Evolutionary conservation across 768 basidiomycete species (phyloP).

Genomic region (Melanogaster broomeanus): DNA sequence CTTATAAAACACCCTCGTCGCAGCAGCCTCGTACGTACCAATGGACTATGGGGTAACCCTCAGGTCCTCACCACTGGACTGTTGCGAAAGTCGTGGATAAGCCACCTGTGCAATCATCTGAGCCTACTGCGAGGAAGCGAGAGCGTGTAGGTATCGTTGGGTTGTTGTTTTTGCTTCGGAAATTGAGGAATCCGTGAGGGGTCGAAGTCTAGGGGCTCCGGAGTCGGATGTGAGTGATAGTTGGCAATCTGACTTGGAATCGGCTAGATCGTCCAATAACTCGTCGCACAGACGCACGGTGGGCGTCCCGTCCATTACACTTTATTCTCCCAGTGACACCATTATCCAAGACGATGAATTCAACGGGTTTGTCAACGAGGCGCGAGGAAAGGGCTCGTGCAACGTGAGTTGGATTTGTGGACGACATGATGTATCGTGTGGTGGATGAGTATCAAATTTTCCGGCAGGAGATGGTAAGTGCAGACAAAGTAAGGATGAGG

Average conservation of each 20-base stretch:
- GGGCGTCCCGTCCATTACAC: conserved; percentile 89
- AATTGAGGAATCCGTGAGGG: conserved; percentile 41
- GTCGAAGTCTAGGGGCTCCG: conserved; percentile 64
- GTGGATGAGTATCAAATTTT: no score
- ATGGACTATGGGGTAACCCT: conserved; percentile 50
- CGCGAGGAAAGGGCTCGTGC: conserved; percentile 64
- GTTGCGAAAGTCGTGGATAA: conserved; percentile 67
- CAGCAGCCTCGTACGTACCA: conserved; percentile 92
- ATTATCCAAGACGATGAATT: conserved; percentile 87
- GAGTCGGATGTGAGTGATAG: conserved; percentile 30
- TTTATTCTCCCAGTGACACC: conserved; percentile 89
- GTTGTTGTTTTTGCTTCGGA: conserved; percentile 55
- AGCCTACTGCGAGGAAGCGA: conserved; percentile 79
- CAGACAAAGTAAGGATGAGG: not conserved
- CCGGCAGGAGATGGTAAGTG: no score
- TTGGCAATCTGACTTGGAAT: conserved; percentile 67
- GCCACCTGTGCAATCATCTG: conserved; percentile 93
- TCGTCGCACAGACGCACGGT: conserved; percentile 73
- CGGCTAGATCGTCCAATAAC: conserved; percentile 59
- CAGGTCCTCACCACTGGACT: conserved; percentile 14
- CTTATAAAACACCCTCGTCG: conserved; percentile 84
- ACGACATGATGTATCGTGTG: conserved; percentile 8
- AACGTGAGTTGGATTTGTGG: conserved; percentile 25
- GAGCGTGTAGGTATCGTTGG: conserved; percentile 51
- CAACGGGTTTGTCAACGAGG: conserved; percentile 89